phyloP scores from a whole-genome alignment of 2,329 filamentous ascomycete genomes.

The Fusarium marasasianum region DNA sequence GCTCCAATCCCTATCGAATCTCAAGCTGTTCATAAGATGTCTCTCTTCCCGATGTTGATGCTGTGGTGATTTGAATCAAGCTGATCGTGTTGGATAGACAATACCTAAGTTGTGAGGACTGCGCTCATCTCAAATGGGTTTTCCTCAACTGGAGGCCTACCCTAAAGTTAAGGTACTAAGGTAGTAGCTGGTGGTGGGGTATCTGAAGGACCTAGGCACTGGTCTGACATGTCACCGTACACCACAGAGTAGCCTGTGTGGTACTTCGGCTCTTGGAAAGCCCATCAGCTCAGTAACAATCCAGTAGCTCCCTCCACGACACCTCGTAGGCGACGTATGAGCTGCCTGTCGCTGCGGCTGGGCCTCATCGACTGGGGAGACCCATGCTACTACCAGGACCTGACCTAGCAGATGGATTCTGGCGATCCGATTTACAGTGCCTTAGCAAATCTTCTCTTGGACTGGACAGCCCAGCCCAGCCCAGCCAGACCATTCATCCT shows the following conservation, averaged over 20 bases:
- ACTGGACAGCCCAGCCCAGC: not conserved
- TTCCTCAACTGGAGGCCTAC: not conserved
- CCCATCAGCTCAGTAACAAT: slow-evolving; percentile 34
- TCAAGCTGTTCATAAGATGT: not conserved
- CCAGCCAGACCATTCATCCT: slow-evolving; percentile 1
- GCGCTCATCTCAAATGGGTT: slow-evolving; percentile 13
- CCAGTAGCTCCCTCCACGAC: not conserved
- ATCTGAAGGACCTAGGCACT: not conserved
- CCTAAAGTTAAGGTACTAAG: not conserved
- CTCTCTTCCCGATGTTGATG: slow-evolving; percentile 7
- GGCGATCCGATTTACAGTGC: slow-evolving; percentile 18
- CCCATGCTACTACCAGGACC: slow-evolving; percentile 27
- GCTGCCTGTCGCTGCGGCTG: slow-evolving; percentile 21
- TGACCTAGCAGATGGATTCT: not conserved
- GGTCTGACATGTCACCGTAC: slow-evolving; percentile 34
- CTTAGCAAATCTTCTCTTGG: slow-evolving; percentile 46
- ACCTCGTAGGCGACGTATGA: not conserved
- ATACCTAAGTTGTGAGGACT: not conserved
- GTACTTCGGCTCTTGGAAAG: slow-evolving; percentile 31
- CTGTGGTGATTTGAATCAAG: slow-evolving; percentile 20
- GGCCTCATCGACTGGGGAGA: slow-evolving; percentile 39
- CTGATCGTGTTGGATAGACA: slow-evolving; percentile 25
- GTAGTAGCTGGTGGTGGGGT: slow-evolving; percentile 30
- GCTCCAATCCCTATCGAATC: not conserved
- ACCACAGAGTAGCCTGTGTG: slow-evolving; percentile 23